These are phyloP conservation scores for Blastomyces percursus DNA, from an alignment of 2,329 filamentous ascomycete species.

Conservation along the genomic window DNA sequence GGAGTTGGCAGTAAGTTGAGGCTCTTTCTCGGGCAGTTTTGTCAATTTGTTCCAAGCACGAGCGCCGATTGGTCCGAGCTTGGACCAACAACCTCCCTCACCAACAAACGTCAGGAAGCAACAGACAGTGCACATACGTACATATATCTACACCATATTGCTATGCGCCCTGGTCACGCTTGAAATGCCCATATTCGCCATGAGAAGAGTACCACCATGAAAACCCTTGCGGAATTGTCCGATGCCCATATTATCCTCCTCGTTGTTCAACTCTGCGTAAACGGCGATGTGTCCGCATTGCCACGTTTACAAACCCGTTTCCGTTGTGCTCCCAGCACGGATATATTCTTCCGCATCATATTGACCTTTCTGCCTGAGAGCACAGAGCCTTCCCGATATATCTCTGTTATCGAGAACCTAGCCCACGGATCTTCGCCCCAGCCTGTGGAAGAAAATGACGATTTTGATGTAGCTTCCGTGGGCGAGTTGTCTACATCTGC, in stretches of 20 bases:
- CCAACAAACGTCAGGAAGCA: not conserved
- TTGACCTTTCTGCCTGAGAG: constrained; percentile 53
- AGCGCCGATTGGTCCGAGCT: constrained; percentile 12
- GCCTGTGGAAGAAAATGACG: not conserved
- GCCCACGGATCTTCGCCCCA: constrained; percentile 23
- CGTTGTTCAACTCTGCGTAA: constrained; percentile 45
- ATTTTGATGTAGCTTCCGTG: constrained; percentile 39
- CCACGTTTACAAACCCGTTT: constrained; percentile 41
- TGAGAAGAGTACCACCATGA: constrained; percentile 25
- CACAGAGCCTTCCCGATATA: constrained; percentile 41
- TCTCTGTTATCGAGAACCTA: constrained; percentile 39
- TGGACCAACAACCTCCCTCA: not conserved
- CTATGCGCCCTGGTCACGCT: not conserved
- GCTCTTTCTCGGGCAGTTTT: not conserved
- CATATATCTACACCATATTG: not conserved
- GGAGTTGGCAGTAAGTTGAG: not conserved
- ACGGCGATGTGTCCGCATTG: constrained; percentile 43
- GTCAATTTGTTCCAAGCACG: constrained; percentile 2
- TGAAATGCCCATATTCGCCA: constrained; percentile 3
- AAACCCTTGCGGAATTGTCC: constrained; percentile 34
- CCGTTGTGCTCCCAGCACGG: constrained; percentile 38
- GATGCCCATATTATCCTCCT: constrained; percentile 48
- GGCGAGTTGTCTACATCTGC: constrained; percentile 38
- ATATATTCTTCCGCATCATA: constrained; percentile 48
- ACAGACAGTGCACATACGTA: not conserved